Conservation (phyloP, 169 alveolate genomes). For the Cryptosporidium muris region DNA sequence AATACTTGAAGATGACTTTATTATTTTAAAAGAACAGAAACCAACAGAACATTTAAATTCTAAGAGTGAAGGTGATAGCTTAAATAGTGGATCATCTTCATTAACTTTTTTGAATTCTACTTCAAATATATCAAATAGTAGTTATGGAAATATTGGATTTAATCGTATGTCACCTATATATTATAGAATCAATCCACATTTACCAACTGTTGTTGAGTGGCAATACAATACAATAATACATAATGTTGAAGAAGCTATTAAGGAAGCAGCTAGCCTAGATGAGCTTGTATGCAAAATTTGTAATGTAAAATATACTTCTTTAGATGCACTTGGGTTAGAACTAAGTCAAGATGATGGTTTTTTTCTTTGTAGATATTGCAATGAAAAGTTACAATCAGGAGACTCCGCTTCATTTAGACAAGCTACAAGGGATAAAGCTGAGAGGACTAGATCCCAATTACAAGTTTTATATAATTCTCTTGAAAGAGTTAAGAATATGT, state of each 20-base stretch:
- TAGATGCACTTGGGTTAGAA: conserved; percentile 47
- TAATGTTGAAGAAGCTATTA: conserved; percentile 50
- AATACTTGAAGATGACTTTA: conserved; percentile 46
- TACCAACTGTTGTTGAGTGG: conserved; percentile 70
- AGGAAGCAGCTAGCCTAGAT: conserved; percentile 56
- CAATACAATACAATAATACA: conserved; percentile 48
- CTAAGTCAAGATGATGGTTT: conserved; percentile 48
- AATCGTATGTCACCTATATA: conserved; percentile 12
- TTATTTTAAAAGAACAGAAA: conserved; percentile 58
- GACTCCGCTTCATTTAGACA: conserved; percentile 63
- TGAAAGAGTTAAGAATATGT: conserved; percentile 49
- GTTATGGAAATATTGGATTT: not conserved
- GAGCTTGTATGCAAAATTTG: conserved; percentile 51
- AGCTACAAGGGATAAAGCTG: conserved; percentile 63
- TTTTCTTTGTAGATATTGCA: conserved; percentile 52
- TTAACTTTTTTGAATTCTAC: not conserved
- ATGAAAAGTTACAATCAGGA: conserved; percentile 30
- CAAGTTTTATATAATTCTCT: conserved; percentile 37
- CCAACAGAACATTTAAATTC: not conserved
- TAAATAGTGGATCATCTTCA: not conserved
- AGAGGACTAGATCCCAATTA: conserved; percentile 55
- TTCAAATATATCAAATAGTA: not conserved
- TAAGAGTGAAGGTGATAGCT: not conserved
- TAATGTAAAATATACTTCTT: conserved; percentile 37
- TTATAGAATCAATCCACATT: conserved; percentile 56